A percentile compares a stretch with the other conserved stretches of the same genome.
These are phyloP conservation scores for Globisporangium spinosum DNA, from an alignment of 352 stramenopile species.

Conservation along the genomic window DNA sequence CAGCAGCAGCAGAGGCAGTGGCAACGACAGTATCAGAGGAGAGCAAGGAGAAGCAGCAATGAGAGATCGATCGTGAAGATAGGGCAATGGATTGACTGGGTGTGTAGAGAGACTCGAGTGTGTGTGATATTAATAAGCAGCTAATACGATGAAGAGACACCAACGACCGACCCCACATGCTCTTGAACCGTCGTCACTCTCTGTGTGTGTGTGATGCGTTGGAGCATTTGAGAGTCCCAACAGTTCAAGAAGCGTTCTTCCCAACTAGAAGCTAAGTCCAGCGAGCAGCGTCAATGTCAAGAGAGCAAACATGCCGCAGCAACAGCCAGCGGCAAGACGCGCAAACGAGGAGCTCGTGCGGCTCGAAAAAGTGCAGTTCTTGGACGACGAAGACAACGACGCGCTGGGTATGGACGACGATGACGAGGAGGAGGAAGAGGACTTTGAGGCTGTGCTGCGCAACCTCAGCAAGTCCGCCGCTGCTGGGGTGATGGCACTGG, in stretches of 20 bases:
- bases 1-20: background rate
- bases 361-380: constrained; percentile 83
- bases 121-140: constrained; percentile 12
- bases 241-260: background rate
- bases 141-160: background rate
- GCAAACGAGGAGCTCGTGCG: constrained; percentile 75
- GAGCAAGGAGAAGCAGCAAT: constrained; percentile 5
- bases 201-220: background rate
- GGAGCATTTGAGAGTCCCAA: too few species aligned
- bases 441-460: constrained; percentile 80
- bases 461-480: constrained; percentile 69
- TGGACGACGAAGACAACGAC: constrained; percentile 83
- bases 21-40: constrained; percentile 3
- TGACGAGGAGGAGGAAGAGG: constrained; percentile 65
- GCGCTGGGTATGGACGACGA: constrained; percentile 39
- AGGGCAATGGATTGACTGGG: background rate
- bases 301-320: constrained; percentile 20
- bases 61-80: background rate
- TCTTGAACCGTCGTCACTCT: background rate
- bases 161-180: background rate
- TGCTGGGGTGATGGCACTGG: constrained; percentile 8
- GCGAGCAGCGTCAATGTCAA: background rate
- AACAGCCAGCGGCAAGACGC: constrained; percentile 1
- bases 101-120: background rate
- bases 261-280: too few species aligned